A percentile compares a stretch with the other conserved stretches of the same genome.
phyloP scores from a whole-genome alignment of 495 filamentous ascomycete species.

The Neurospora hispaniola region DNA sequence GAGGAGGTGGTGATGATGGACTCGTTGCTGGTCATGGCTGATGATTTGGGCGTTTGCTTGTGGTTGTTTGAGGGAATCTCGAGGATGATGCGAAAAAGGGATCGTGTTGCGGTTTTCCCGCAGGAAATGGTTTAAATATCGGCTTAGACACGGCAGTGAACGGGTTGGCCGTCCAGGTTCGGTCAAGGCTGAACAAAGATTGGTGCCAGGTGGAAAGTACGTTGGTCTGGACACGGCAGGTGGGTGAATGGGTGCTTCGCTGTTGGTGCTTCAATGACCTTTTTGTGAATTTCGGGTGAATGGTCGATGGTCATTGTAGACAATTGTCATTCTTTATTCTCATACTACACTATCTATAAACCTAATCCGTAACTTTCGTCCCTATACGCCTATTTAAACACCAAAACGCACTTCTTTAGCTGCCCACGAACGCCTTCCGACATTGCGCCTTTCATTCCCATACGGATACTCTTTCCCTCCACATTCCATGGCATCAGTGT shows the following conservation, averaged over 20 bases:
- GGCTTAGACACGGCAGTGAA: not conserved
- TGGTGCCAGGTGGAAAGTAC: not conserved
- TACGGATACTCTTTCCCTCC: not conserved
- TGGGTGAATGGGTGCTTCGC: not conserved
- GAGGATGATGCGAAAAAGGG: not conserved
- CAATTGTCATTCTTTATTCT: not conserved
- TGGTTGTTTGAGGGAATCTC: not conserved
- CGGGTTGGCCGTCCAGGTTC: not conserved
- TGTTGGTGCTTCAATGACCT: not conserved
- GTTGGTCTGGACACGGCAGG: not conserved
- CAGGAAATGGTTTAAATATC: not conserved
- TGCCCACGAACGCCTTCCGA: not conserved
- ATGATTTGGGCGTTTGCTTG: not conserved
- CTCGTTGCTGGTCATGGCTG: not conserved
- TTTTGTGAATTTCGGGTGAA: not conserved
- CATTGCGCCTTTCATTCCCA: not conserved
- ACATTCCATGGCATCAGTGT: not conserved
- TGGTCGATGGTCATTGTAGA: not conserved
- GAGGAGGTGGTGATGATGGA: not conserved
- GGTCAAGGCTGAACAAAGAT: not conserved
- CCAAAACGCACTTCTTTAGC: no score
- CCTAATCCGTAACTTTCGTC: not conserved
- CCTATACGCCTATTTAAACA: not conserved
- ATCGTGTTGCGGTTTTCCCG: not conserved
- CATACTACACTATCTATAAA: not conserved